Base-by-base conservation (phyloP, 306 rosid genomes). In the Trifolium pratense region DNA sequence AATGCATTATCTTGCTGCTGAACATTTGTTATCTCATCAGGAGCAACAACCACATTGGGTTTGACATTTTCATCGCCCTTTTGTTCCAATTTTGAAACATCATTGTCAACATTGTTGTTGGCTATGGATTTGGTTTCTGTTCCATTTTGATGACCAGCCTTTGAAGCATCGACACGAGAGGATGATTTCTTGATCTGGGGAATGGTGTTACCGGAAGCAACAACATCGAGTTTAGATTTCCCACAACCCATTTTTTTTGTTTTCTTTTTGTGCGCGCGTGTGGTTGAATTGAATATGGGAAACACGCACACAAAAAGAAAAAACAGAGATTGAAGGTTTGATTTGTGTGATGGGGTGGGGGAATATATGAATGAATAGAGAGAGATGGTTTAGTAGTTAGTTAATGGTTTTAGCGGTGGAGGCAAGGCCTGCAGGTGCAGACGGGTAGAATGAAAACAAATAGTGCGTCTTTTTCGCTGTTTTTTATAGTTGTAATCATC, bases 231-330 rank as follows among this genome's bases (percentile, higher is more conserved):
- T 74, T 94, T 94, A 9, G 99, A 94, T 79, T 94, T 90, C 70
- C 96, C 95, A 66, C 99, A 94, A 60, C 97, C 99, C 99, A 94
- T 94, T 17, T 70, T 15, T 1, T 3, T 1, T n/a, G n/a, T n/a
- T 8, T 8, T 5, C 1, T 0, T 39, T 1, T 56, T 5, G 37
- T 16, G 7, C 16, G 21, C 13, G 3, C n/a, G 7, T 8, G 67
- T 7, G n/a, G n/a, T 3, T 6, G 66, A 1, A 66, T 23, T 45
- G 66, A 25, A 60, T 58, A 57, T 20, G 46, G 74, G 40, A 55
- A 65, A 66, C 13, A 69, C 25, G 29, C 25, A 59, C 31, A 29
- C 56, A 6, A 5, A 29, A 0, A 29, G 32, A 29, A 6, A 29
- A 26, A 26, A 5, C 42, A 61, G 37, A n/a, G 20, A 18, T 21